Evolutionary conservation across 2,329 filamentous ascomycete species (phyloP).

Genomic region (Teratosphaeriaceae sp.): DNA sequence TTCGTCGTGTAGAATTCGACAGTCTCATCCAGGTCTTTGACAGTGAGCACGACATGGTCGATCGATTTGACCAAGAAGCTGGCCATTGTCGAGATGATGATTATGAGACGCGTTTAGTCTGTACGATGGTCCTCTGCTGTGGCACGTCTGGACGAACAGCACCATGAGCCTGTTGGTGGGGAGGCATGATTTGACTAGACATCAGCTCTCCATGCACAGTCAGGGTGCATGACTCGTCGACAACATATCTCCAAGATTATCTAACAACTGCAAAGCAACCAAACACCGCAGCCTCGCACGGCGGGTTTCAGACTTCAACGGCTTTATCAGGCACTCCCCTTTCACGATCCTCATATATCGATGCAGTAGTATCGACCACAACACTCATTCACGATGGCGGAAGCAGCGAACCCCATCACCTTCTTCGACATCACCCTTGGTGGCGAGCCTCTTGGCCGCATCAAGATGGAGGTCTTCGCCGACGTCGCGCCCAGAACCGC

Average conservation of each 20-base stretch:
- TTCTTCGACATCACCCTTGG: slow-evolving; percentile 77
- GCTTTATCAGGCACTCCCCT: too few relatives aligned
- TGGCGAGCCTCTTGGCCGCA: slow-evolving; percentile 77
- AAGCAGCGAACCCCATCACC: slow-evolving; percentile 43
- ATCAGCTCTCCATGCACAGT: too few relatives aligned
- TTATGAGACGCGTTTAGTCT: background rate
- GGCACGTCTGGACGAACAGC: too few relatives aligned
- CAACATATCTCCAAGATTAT: too few relatives aligned
- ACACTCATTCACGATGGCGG: background rate
- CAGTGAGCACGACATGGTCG: slow-evolving; percentile 57
- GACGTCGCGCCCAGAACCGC: slow-evolving; percentile 72
- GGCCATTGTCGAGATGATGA: slow-evolving; percentile 14
- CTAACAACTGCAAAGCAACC: too few relatives aligned
- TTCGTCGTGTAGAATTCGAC: slow-evolving; percentile 49
- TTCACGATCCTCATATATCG: background rate
- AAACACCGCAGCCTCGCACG: too few relatives aligned
- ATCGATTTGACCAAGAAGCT: slow-evolving; percentile 36
- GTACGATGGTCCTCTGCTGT: too few relatives aligned
- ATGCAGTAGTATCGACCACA: background rate
- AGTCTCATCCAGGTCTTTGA: slow-evolving; percentile 44
- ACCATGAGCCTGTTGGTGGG: too few relatives aligned
- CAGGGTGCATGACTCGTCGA: too few relatives aligned
- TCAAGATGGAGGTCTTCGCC: slow-evolving; percentile 86
- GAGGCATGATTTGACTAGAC: too few relatives aligned
- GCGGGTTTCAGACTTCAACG: too few relatives aligned